Percentiles rank a stretch among this genome's conserved stretches.
Conservation (phyloP, 306 rosid genomes). For the Cucumis hystrix region DNA sequence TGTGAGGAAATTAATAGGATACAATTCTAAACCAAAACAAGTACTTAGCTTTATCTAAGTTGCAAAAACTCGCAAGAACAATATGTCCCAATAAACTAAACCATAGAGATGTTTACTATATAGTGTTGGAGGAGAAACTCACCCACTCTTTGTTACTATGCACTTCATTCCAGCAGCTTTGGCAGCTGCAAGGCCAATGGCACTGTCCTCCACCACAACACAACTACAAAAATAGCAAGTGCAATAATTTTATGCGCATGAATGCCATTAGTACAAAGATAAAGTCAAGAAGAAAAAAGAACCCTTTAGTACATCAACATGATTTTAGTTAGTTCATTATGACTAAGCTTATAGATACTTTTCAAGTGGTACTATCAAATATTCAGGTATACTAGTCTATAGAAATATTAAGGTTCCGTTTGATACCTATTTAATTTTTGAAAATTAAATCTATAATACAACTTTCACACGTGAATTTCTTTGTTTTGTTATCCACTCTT, state of each 20-base stretch:
- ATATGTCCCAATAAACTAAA: background rate
- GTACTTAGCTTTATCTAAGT: background rate
- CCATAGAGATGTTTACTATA: background rate
- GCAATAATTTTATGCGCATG: background rate
- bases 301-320: background rate
- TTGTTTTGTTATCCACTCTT: no score
- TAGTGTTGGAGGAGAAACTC: background rate
- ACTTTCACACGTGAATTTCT: no score
- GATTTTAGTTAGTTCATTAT: background rate
- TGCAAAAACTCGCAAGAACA: background rate
- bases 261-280: background rate
- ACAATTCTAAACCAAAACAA: background rate
- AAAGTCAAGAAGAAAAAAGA: background rate
- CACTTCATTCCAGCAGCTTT: conserved; percentile 94
- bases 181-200: conserved; percentile 95
- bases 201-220: conserved; percentile 92
- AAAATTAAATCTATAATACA: no score
- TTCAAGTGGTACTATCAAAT: background rate
- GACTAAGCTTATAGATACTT: background rate
- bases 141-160: conserved; percentile 88
- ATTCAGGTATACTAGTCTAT: background rate
- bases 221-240: conserved; percentile 38
- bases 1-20: background rate
- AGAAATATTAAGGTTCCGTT: background rate
- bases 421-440: no score